These are phyloP conservation scores for Phaeosphaeria sp. DNA, from an alignment of 2,329 filamentous ascomycete species.

Conservation along the genomic window DNA sequence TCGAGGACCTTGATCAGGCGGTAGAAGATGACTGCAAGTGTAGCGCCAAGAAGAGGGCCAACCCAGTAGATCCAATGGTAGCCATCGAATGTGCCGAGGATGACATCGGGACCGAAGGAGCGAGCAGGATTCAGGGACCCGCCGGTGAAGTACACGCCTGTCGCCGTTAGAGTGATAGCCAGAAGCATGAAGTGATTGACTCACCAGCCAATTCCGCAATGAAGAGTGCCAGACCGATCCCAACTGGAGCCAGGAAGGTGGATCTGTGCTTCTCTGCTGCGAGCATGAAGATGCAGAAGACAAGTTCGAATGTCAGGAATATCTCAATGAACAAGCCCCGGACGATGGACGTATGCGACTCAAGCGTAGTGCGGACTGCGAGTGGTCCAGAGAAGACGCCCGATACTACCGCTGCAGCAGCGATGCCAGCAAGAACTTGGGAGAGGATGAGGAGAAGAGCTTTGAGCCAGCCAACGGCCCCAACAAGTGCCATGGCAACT, in stretches of 20 bases:
- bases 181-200: background rate
- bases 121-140: conserved; percentile 58
- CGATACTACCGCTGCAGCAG: conserved; percentile 54
- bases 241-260: conserved; percentile 50
- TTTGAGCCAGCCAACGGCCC: conserved; percentile 55
- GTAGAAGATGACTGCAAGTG: conserved; percentile 58
- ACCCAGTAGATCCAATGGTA: conserved; percentile 63
- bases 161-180: conserved; percentile 11
- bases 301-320: conserved; percentile 57
- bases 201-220: conserved; percentile 54
- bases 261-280: conserved; percentile 51
- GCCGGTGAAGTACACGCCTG: conserved; percentile 56
- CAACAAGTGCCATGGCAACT: conserved; percentile 56
- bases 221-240: conserved; percentile 56
- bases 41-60: conserved; percentile 54
- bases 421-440: conserved; percentile 55
- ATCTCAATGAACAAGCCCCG: conserved; percentile 59
- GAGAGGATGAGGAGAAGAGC: conserved; percentile 53
- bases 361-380: conserved; percentile 55
- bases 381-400: conserved; percentile 55
- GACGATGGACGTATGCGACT: conserved; percentile 49
- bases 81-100: conserved; percentile 49
- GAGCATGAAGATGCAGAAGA: conserved; percentile 57
- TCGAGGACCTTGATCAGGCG: conserved; percentile 57
- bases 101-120: conserved; percentile 57